A percentile compares a stretch with the other conserved stretches of the same genome.
Conservation (phyloP, 2,329 filamentous ascomycete genomes). For the Colletotrichum sp. region DNA sequence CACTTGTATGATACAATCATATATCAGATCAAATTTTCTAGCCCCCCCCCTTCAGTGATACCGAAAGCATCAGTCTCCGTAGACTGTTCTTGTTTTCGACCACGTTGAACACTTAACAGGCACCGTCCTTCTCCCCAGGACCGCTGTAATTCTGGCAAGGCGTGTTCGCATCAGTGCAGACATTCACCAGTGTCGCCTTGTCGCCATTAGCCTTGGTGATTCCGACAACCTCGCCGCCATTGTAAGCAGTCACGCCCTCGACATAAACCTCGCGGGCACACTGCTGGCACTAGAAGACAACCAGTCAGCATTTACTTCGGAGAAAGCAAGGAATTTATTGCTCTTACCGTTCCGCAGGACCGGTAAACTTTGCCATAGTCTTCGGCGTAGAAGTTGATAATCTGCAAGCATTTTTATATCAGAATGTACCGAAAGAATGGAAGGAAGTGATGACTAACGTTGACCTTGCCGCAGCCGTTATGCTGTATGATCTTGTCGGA, state of each 20-base stretch:
- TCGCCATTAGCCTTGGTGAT: conserved; percentile 14
- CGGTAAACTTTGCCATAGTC: conserved; percentile 52
- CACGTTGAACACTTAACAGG: not conserved
- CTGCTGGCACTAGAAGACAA: not conserved
- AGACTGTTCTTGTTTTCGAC: too few relatives aligned
- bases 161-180: conserved; percentile 23
- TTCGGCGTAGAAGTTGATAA: conserved; percentile 46
- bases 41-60: too few relatives aligned
- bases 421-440: too few relatives aligned
- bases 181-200: conserved; percentile 18
- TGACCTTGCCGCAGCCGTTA: conserved; percentile 39
- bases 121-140: conserved; percentile 16
- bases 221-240: conserved; percentile 15
- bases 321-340: too few relatives aligned
- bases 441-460: conserved; percentile 19
- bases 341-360: conserved; percentile 44
- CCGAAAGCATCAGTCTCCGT: too few relatives aligned
- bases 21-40: too few relatives aligned
- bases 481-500: conserved; percentile 44
- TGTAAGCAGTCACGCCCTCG: not conserved
- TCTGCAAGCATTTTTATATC: not conserved
- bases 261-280: conserved; percentile 15
- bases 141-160: conserved; percentile 24
- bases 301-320: not conserved
- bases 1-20: too few relatives aligned